Percentiles rank a stretch among this genome's conserved stretches.
Evolutionary conservation across 2,329 filamentous ascomycete species (phyloP).

Genomic region (Epichloe typhina): DNA sequence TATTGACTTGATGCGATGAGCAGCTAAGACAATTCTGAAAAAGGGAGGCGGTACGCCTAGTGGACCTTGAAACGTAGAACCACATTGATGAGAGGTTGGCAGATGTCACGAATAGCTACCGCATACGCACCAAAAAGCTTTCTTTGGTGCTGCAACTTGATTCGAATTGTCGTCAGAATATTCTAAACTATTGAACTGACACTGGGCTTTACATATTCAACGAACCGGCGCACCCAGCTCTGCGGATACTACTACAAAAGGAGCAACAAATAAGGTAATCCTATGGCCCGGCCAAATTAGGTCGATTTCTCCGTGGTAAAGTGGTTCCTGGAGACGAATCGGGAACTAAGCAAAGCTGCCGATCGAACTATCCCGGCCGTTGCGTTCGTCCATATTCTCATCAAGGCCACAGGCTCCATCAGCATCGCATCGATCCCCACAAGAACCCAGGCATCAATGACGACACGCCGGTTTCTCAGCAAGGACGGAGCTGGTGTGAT

Average conservation of each 20-base stretch:
- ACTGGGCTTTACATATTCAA: too few species aligned
- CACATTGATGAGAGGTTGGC: not conserved
- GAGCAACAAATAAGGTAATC: conserved; percentile 14
- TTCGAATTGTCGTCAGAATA: too few species aligned
- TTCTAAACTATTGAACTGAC: too few species aligned
- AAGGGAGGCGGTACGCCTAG: too few species aligned
- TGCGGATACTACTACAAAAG: conserved; percentile 37
- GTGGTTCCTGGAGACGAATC: conserved; percentile 28
- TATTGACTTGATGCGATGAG: too few species aligned
- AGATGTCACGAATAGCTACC: too few species aligned
- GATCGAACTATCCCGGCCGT: conserved; percentile 28
- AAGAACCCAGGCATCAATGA: conserved; percentile 33
- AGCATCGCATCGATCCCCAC: conserved; percentile 20
- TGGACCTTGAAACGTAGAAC: not conserved
- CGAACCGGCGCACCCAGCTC: too few species aligned
- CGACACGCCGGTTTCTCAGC: conserved; percentile 25
- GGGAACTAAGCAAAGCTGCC: conserved; percentile 16
- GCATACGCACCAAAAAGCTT: not conserved
- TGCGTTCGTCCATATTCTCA: conserved; percentile 36
- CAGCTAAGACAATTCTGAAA: too few species aligned
- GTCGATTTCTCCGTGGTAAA: conserved; percentile 29
- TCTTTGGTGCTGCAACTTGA: too few species aligned
- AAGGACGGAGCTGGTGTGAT: conserved; percentile 29
- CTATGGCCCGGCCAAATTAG: conserved; percentile 27
- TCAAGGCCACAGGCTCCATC: conserved; percentile 26